Evolutionary conservation across 2,329 filamentous ascomycete species (phyloP).

Genomic region (Paraphoma sp.): DNA sequence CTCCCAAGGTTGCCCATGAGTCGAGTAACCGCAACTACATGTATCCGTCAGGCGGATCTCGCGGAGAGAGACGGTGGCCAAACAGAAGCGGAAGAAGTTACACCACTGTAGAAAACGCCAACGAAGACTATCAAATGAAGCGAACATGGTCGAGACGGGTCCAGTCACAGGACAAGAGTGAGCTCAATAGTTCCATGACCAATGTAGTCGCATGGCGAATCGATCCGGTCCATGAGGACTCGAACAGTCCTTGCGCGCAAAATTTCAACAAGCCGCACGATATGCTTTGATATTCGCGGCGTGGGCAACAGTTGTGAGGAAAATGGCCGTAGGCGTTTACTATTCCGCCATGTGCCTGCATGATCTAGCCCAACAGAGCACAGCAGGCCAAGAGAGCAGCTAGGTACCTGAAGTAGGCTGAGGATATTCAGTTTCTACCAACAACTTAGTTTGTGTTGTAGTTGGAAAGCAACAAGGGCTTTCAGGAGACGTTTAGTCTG

Average conservation of each 20-base stretch:
- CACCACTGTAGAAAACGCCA: neutral
- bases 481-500: too few species aligned
- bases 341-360: too few species aligned
- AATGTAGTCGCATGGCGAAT: conserved; percentile 12
- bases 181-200: conserved; percentile 6
- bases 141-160: conserved; percentile 1
- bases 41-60: conserved; percentile 3
- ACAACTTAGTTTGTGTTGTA: too few species aligned
- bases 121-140: neutral
- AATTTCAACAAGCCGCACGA: conserved; percentile 1
- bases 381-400: too few species aligned
- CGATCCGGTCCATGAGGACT: conserved; percentile 5
- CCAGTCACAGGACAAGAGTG: neutral
- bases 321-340: too few species aligned
- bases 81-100: neutral
- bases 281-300: neutral
- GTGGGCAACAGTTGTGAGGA: neutral
- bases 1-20: conserved; percentile 10
- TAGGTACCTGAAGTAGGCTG: too few species aligned
- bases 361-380: too few species aligned
- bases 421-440: too few species aligned
- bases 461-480: too few species aligned
- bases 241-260: conserved; percentile 7
- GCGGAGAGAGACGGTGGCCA: neutral
- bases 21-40: conserved; percentile 6